These are phyloP conservation scores for Lactifluus subvellereus DNA, from an alignment of 768 basidiomycete genomes.

Conservation along the genomic window DNA sequence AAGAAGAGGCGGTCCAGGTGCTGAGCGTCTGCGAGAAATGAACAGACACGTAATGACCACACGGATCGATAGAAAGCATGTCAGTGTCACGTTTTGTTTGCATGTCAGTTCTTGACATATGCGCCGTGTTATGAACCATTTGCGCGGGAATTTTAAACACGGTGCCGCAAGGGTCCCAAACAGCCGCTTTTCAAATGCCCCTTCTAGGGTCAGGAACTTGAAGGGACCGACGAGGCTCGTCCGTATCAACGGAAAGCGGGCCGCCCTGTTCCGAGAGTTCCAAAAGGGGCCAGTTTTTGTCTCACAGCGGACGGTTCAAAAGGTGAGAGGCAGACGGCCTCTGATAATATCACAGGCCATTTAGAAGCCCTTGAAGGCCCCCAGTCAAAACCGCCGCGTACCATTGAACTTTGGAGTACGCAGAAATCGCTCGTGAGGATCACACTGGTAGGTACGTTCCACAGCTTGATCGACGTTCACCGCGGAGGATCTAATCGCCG, in stretches of 20 bases:
- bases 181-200: too few species aligned
- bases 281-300: constrained; percentile 18
- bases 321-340: neutral
- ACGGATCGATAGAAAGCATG: neutral
- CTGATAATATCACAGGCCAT: neutral
- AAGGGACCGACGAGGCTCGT: too few species aligned
- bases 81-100: neutral
- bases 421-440: neutral
- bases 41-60: neutral
- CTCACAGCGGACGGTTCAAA: constrained; percentile 15
- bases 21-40: neutral
- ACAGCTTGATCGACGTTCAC: neutral
- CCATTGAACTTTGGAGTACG: neutral
- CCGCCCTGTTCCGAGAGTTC: neutral
- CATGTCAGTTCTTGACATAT: neutral
- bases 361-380: neutral
- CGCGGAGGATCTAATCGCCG: neutral
- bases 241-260: neutral
- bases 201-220: too few species aligned
- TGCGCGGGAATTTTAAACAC: neutral
- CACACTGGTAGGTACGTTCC: neutral
- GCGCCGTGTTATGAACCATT: neutral
- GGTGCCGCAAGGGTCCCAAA: too few species aligned
- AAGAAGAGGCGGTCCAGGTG: neutral
- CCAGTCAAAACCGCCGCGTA: neutral